phyloP scores from a whole-genome alignment of 116 monocot genomes.

The Phalaenopsis hybrid region DNA sequence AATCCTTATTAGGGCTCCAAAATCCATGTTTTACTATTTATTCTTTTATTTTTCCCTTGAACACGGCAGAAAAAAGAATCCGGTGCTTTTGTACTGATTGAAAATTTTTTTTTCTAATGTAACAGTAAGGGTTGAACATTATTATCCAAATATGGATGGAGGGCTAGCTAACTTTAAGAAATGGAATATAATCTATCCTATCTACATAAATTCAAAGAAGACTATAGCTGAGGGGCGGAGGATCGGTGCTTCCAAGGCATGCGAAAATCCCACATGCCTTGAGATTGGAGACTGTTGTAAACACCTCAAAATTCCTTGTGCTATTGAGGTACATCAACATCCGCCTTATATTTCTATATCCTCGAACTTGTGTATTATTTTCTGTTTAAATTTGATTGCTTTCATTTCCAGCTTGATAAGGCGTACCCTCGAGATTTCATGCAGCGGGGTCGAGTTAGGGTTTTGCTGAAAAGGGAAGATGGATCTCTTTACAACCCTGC shows the following conservation, averaged over 20 bases:
- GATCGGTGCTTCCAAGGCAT: slow-evolving; percentile 55
- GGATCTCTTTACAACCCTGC: slow-evolving; percentile 66
- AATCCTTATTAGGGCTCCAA: not conserved
- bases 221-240: slow-evolving; percentile 85
- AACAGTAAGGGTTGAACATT: not conserved
- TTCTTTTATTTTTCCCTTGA: no score
- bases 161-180: slow-evolving; percentile 40
- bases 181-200: slow-evolving; percentile 76
- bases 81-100: not conserved
- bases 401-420: slow-evolving; percentile 62
- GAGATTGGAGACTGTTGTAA: slow-evolving; percentile 87
- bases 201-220: slow-evolving; percentile 94
- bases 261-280: slow-evolving; percentile 83
- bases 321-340: slow-evolving; percentile 51
- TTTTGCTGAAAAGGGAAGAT: slow-evolving; percentile 70
- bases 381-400: not conserved
- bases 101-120: not conserved
- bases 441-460: slow-evolving; percentile 86
- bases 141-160: slow-evolving; percentile 17
- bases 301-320: slow-evolving; percentile 70
- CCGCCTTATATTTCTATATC: not conserved
- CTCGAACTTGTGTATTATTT: not conserved
- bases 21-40: not conserved
- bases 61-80: not conserved
- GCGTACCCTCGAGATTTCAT: slow-evolving; percentile 94